phyloP scores from a whole-genome alignment of 129 eudicot genomes.

The Apium graveolens region DNA sequence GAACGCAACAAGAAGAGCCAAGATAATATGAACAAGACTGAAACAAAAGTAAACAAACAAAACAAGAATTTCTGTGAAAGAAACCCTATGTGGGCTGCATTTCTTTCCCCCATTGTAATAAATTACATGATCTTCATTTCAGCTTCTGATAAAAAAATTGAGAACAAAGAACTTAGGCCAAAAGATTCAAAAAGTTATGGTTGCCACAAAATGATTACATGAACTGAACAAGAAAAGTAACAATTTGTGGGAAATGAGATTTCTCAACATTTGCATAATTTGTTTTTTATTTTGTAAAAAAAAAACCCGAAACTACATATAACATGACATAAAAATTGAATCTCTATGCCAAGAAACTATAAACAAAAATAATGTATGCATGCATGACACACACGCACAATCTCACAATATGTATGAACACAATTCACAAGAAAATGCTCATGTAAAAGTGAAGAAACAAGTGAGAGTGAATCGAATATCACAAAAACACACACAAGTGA shows the following conservation, averaged over 20 bases:
- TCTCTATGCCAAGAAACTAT: background rate
- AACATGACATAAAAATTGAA: background rate
- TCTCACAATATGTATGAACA: background rate
- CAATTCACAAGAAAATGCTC: constrained; percentile 10
- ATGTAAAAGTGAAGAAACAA: constrained; percentile 24
- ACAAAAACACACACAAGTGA: background rate
- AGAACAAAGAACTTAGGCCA: background rate
- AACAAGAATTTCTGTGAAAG: constrained; percentile 47
- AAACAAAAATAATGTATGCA: background rate
- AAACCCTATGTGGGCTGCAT: constrained; percentile 28
- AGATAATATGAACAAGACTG: constrained; percentile 47
- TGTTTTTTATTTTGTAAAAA: background rate
- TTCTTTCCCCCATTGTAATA: constrained; percentile 38
- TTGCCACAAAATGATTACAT: background rate
- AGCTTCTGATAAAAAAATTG: background rate
- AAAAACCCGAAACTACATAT: background rate
- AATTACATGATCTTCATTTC: background rate
- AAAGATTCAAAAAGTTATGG: background rate
- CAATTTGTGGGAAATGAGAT: background rate
- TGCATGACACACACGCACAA: background rate
- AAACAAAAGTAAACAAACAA: constrained; percentile 37
- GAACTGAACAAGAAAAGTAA: background rate
- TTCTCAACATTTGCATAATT: background rate
- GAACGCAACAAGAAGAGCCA: constrained; percentile 51
- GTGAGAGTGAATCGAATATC: constrained; percentile 14